Conservation (phyloP, 2,329 filamentous ascomycete genomes). For the Colletotrichum plurivorum region DNA sequence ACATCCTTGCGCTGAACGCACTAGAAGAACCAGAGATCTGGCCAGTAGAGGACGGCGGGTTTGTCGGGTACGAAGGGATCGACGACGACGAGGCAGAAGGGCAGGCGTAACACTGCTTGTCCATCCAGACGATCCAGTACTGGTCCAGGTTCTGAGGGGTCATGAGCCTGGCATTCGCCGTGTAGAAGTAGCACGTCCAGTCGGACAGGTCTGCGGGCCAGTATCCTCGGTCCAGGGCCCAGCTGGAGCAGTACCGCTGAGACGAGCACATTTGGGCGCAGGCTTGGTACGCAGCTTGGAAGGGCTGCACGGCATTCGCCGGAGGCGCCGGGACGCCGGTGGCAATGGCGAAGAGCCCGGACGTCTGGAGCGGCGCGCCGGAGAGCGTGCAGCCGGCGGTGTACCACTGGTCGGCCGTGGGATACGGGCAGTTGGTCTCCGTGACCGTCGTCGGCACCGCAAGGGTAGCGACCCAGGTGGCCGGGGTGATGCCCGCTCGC, state of each 20-base stretch:
- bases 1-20: neutral
- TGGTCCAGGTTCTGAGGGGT: slow-evolving; percentile 22
- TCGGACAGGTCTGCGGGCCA: slow-evolving; percentile 25
- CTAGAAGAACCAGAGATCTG: neutral
- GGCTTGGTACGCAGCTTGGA: slow-evolving; percentile 21
- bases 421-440: slow-evolving; percentile 13
- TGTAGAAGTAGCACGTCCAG: slow-evolving; percentile 33
- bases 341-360: slow-evolving; percentile 14
- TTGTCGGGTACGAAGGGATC: neutral
- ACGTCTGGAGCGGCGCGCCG: slow-evolving; percentile 16
- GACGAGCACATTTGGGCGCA: slow-evolving; percentile 28
- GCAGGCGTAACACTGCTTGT: slow-evolving; percentile 25
- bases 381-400: slow-evolving; percentile 26
- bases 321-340: slow-evolving; percentile 21
- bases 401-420: slow-evolving; percentile 22
- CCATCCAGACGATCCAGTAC: slow-evolving; percentile 28
- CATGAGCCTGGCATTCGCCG: slow-evolving; percentile 21
- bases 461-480: neutral
- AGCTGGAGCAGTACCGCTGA: slow-evolving; percentile 16
- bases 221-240: slow-evolving; percentile 25
- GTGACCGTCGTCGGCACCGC: slow-evolving; percentile 11
- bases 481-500: slow-evolving; percentile 2
- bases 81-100: neutral
- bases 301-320: neutral
- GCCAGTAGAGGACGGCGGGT: neutral